Base-by-base conservation (phyloP, 257 asterid species). In the Solanum virginianum region DNA sequence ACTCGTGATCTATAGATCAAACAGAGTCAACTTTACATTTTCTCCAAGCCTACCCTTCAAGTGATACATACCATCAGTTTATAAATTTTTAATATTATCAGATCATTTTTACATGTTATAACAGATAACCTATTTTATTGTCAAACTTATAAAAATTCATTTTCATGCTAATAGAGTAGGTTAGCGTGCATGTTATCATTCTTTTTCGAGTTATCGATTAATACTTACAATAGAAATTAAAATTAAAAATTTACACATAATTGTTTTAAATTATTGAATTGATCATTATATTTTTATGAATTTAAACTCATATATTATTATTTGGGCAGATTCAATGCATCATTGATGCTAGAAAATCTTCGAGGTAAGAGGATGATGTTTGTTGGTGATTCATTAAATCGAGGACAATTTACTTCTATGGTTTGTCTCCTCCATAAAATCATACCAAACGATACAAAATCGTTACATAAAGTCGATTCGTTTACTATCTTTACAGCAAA, bases 301-400 rank as follows among this genome's bases (percentile, higher is more conserved):
- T 77, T 77, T 79, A 79, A 49, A 24, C 9, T 51, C 49, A 79
- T 80, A 54, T 51, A 17, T 80, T 12, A 11, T 39, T 24, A 63
- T 82, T 4, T 66, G 0, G 1, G 13, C 95, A 95, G 99, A 63
- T 96, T 96, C 81, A 92, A 94, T 65, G 94, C 98, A 1, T 89
- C 94, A n/a, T 66, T 91, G 57, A 90, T 96, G 93, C 90, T 96
- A 8, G 99, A 94, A 90, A 81, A 84, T 36, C 91, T 94, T 22
- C 75, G 96, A 32, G 98, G 95, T 20, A 96, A 94, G 90, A 90
- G 91, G 86, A 72, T 92, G 94, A 88, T 94, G 97, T 93, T 92
- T 51, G 96, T 92, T 0, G 99, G 99, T 1, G 99, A 96, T 88
- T 96, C 99, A 26, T 84, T 92, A 11, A 92, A 91, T 89, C 88